phyloP scores from a whole-genome alignment of 495 filamentous ascomycete genomes.

The Penicillium fimorum region DNA sequence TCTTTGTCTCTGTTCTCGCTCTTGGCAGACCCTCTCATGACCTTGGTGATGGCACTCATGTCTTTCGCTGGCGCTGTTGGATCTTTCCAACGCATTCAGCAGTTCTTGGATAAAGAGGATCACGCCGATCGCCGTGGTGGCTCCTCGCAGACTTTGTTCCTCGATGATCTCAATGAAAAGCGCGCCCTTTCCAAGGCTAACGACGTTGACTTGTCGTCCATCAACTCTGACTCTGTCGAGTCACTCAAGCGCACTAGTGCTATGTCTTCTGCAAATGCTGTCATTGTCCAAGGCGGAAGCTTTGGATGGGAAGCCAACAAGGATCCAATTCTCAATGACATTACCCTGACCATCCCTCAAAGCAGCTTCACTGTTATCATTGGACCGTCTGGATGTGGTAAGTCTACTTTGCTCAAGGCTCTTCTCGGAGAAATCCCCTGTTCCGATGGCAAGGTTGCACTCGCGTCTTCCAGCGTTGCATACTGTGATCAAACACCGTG shows the following conservation, averaged over 20 bases:
- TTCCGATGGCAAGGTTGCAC: slow-evolving; percentile 39
- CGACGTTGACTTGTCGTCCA: slow-evolving; percentile 23
- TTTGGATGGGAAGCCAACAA: slow-evolving; percentile 54
- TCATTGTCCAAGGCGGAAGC: slow-evolving; percentile 45
- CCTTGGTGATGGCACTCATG: slow-evolving; percentile 57
- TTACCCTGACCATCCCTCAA: slow-evolving; percentile 41
- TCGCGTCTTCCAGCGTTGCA: slow-evolving; percentile 42
- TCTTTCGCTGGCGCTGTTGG: slow-evolving; percentile 52
- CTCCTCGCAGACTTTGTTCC: slow-evolving; percentile 17
- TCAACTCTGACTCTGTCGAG: slow-evolving; percentile 26
- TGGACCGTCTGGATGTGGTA: slow-evolving; percentile 61
- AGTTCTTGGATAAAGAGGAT: slow-evolving; percentile 50
- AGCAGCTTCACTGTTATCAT: slow-evolving; percentile 51
- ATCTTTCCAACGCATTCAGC: slow-evolving; percentile 58
- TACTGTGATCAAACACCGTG: slow-evolving; percentile 55
- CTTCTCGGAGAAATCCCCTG: slow-evolving; percentile 56
- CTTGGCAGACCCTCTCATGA: slow-evolving; percentile 53
- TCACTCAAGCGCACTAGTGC: slow-evolving; percentile 25
- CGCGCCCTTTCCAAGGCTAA: slow-evolving; percentile 22
- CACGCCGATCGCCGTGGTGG: slow-evolving; percentile 35
- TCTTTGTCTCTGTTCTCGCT: slow-evolving; percentile 61
- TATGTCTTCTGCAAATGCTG: slow-evolving; percentile 22
- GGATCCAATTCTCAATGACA: slow-evolving; percentile 40
- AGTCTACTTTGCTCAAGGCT: slow-evolving; percentile 56
- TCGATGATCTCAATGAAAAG: slow-evolving; percentile 24